Evolutionary conservation across 176 grass and related monocot species (phyloP).

Genomic region (Tillandsia leiboldiana): DNA sequence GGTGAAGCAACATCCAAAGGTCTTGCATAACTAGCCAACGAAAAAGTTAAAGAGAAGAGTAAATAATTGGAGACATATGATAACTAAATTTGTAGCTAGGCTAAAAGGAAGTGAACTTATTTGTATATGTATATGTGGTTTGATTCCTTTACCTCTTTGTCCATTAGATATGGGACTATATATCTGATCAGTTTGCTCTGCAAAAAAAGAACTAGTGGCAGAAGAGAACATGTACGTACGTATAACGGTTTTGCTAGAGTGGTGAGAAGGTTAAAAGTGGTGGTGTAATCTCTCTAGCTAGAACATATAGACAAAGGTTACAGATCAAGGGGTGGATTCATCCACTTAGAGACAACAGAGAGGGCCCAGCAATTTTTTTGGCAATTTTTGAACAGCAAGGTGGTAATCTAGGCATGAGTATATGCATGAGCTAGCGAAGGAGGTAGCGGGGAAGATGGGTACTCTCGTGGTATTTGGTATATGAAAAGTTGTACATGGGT

Average conservation of each 20-base stretch:
- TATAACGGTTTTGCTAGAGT: too few relatives aligned
- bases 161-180: constrained; percentile 2
- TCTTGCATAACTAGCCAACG: not conserved
- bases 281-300: too few relatives aligned
- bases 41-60: constrained; percentile 4
- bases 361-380: too few relatives aligned
- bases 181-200: not conserved
- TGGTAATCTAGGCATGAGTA: not conserved
- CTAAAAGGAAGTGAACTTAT: constrained; percentile 6
- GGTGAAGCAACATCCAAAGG: constrained; percentile 2
- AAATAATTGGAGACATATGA: not conserved
- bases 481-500: too few relatives aligned
- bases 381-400: too few relatives aligned
- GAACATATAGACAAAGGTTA: too few relatives aligned
- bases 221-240: too few relatives aligned
- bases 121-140: not conserved
- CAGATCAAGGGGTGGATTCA: too few relatives aligned
- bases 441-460: not conserved
- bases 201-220: not conserved
- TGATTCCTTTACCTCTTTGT: constrained; percentile 2
- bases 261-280: too few relatives aligned
- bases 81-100: not conserved
- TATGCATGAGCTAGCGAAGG: not conserved
- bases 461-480: not conserved
- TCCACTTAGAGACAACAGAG: too few relatives aligned